phyloP scores from a whole-genome alignment of 768 basidiomycete genomes.

The Boletus huronensis region DNA sequence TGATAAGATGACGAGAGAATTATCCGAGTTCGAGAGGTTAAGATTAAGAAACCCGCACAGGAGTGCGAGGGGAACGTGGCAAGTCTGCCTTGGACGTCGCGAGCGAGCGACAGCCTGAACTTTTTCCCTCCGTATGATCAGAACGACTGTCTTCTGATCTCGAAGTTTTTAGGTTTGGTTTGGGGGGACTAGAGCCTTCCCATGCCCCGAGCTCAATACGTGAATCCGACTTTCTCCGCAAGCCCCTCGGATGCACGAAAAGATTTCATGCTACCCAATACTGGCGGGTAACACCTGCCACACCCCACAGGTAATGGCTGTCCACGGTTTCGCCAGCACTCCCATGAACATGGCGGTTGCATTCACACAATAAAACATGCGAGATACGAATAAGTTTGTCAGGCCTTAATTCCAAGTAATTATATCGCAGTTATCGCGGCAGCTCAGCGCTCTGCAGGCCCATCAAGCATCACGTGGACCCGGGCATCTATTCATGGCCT shows the following conservation, averaged over 20 bases:
- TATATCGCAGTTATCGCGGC: neutral
- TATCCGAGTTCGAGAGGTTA: neutral
- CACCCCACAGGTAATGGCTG: neutral
- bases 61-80: neutral
- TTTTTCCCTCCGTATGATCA: no score
- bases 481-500: neutral
- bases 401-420: neutral
- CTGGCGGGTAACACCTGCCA: neutral
- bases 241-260: neutral
- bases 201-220: neutral
- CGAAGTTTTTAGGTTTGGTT: no score
- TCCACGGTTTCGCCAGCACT: neutral
- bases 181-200: no score
- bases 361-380: neutral
- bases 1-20: slow-evolving; percentile 6
- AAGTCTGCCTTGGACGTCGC: neutral
- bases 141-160: no score
- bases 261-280: no score
- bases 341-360: neutral
- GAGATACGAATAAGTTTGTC: no score
- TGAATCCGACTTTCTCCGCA: neutral
- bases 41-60: neutral
- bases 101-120: neutral
- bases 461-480: neutral
- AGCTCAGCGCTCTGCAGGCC: no score